Evolutionary conservation across 805 yeast species (phyloP).

Genomic region (Yamadazyma paraphyllophila): DNA sequence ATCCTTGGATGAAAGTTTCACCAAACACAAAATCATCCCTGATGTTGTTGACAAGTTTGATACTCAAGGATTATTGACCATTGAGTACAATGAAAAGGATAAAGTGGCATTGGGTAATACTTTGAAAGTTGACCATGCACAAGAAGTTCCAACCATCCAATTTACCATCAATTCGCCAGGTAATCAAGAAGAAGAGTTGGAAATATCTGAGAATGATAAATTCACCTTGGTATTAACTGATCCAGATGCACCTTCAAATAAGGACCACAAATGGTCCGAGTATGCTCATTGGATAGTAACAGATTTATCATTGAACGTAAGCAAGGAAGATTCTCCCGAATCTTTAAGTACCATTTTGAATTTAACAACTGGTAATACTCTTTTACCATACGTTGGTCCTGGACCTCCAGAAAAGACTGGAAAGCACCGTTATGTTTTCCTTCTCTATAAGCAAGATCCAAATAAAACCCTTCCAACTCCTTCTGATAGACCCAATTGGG

Average conservation of each 20-base stretch:
- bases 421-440: slow-evolving; percentile 79
- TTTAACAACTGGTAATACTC: slow-evolving; percentile 33
- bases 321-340: slow-evolving; percentile 18
- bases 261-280: slow-evolving; percentile 86
- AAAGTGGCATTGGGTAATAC: slow-evolving; percentile 82
- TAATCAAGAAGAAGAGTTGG: slow-evolving; percentile 38
- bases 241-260: slow-evolving; percentile 89
- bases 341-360: slow-evolving; percentile 33
- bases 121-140: slow-evolving; percentile 63
- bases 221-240: slow-evolving; percentile 83
- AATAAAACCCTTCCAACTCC: slow-evolving; percentile 42
- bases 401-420: slow-evolving; percentile 90
- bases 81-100: slow-evolving; percentile 51
- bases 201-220: slow-evolving; percentile 44
- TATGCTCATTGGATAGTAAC: slow-evolving; percentile 71
- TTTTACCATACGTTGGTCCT: slow-evolving; percentile 72
- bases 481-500: slow-evolving; percentile 72
- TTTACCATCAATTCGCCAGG: slow-evolving; percentile 56
- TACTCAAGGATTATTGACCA: slow-evolving; percentile 58
- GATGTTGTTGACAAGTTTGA: slow-evolving; percentile 50
- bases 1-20: slow-evolving; percentile 50
- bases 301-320: slow-evolving; percentile 43
- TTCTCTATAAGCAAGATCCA: slow-evolving; percentile 67
- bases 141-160: slow-evolving; percentile 61
- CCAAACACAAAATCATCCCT: slow-evolving; percentile 50